Base-by-base conservation (phyloP, 1,139 yeast species). In the Lodderomyces margitis region DNA sequence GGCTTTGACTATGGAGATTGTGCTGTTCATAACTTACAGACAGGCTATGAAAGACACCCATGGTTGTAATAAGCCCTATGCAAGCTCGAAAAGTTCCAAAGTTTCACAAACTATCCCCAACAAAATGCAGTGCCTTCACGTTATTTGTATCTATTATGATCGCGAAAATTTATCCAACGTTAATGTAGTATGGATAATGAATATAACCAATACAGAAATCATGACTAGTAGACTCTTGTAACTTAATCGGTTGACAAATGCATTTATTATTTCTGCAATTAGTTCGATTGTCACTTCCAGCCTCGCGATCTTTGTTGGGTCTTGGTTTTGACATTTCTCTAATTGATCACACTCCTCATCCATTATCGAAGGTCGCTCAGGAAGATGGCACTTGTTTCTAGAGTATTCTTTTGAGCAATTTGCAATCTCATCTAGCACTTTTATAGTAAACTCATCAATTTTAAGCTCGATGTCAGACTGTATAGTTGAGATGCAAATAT, bases 321-420 rank as follows among this genome's bases (percentile, higher is more conserved):
- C 95, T 46, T 88, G 72, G 52, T 82, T 80, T 95, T 87, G 89
- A 61, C 98, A 92, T 47, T 74, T 76, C 47, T 80, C 83, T 95
- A 96, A 87, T 33, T 69, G 68, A 24, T 75, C 68, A 60, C 98
- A 92, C 15, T 79, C 72, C n/a, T 66, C 62, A 51, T 85, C 89
- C 21, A 89, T 61, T 0, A 89, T 92, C 1, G 96, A 96, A 0
- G 78, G 83, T 21, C 83, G 60, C 25, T 57, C 58, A 46, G 70
- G 61, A 6, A 59, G 57, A 25, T 54, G 51, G 57, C 98, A 92
- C 53, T 83, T 78, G 61, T 92, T 91, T 28, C 83, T 63, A 19
- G 76, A 59, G 58, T 82, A 92, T 46, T 87, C 84, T 39, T 81
- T 70, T 4, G 83, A 70, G 60, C 98, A 92, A 25, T 69, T 60